Base-by-base conservation (phyloP, 2,329 filamentous ascomycete genomes). In the Phyllosticta paracitricarpa region DNA sequence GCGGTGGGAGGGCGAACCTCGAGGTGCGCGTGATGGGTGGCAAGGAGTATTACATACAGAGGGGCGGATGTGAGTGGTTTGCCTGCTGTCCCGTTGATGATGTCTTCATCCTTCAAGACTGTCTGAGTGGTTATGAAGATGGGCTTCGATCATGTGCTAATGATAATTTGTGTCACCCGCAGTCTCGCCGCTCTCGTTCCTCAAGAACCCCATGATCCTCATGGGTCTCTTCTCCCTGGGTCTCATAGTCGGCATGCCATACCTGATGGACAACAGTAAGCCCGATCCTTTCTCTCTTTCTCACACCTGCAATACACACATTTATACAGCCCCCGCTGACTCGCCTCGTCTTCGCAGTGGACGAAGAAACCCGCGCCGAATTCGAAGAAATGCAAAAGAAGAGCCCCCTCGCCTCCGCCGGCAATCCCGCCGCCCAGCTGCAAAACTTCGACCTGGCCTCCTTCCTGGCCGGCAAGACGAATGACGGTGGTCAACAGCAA, bases 161-260 rank as follows among this genome's bases (percentile, higher is more conserved):
- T 48, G 2, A 22, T 22, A 22, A 22, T 2, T 2, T 54, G 58
- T 35, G 51, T 24, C 33, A 59, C 25, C 35, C 9, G 24, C 66
- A 91, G 88, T 93, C 77, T 90, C 87, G 19, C 81, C 92, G n/a
- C 70, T 97, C 62, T 84, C 83, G 62, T 86, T 97, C 61, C 80
- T 97, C 68, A 94, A 94, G 79, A 96, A 90, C 72, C 94, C 94
- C 3, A 97, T 97, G 91, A 97, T 97, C 65, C 82, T 99, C 63
- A 88, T 99, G 79, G 91, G 88, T 4, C 76, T 96, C 35, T 85
- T 94, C 51, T 91, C 87, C 64, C 84, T 97, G 79, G 86, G 78
- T 4, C 79, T 97, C 66, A 91, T 96, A 65, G 82, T 97, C 68
- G 92, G 92, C 66, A 90, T 97, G 89, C 94, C 94, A 14, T 94